phyloP scores from a whole-genome alignment of 441 rosid species.

The Corymbia citriodora region DNA sequence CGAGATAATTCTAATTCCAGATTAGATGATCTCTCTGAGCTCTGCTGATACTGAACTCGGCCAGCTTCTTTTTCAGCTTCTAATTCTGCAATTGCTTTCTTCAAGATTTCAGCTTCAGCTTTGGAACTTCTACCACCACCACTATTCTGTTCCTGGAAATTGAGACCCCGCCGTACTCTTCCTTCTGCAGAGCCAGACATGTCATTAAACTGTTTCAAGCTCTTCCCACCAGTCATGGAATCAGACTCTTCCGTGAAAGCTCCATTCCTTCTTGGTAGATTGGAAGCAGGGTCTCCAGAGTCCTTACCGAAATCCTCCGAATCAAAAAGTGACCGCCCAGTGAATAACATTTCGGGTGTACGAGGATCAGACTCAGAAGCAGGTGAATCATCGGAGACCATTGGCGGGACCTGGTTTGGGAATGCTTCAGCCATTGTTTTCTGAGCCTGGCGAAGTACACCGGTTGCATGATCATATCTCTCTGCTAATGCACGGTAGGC shows the following conservation, averaged over 20 bases:
- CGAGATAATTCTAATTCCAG: constrained; percentile 68
- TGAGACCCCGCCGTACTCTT: constrained; percentile 66
- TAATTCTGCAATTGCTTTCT: constrained; percentile 66
- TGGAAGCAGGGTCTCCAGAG: constrained; percentile 41
- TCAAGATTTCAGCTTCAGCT: constrained; percentile 79
- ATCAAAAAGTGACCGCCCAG: constrained; percentile 37
- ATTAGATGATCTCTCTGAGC: constrained; percentile 61
- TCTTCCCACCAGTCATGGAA: constrained; percentile 35
- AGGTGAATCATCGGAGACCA: constrained; percentile 60
- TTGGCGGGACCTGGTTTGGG: constrained; percentile 78
- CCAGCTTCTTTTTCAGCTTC: constrained; percentile 90
- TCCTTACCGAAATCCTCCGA: constrained; percentile 57
- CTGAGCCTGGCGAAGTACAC: constrained; percentile 87
- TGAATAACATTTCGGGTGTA: constrained; percentile 57
- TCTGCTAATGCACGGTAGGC: constrained; percentile 98
- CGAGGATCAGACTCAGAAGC: constrained; percentile 51
- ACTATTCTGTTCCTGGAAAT: constrained; percentile 37
- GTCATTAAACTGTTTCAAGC: constrained; percentile 47
- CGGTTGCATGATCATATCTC: constrained; percentile 96
- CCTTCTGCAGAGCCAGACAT: constrained; percentile 44
- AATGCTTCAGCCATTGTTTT: constrained; percentile 86
- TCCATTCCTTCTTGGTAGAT: constrained; percentile 45
- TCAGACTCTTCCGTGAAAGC: constrained; percentile 60
- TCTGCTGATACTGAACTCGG: constrained; percentile 57
- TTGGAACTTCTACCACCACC: constrained; percentile 22